Base-by-base conservation (phyloP, 2,329 filamentous ascomycete genomes). In the Penicillium verrucosum region DNA sequence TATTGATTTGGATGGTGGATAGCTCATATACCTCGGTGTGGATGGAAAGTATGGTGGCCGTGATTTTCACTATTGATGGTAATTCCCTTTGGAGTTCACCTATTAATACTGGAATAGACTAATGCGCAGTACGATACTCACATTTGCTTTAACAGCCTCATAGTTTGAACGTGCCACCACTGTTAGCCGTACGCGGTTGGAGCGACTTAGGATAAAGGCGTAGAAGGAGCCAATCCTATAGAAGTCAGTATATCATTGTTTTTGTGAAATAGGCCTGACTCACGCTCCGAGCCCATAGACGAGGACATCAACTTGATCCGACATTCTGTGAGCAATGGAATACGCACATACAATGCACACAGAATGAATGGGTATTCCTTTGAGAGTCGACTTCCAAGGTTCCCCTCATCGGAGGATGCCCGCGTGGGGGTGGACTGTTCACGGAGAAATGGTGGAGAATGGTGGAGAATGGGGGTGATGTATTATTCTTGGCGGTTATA, bases 191-290 rank as follows among this genome's bases (percentile, higher is more conserved):
- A 79, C 74, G 23, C 69, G 70, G 3, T 74, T 60, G 32, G 68
- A 71, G 2, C 78, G 75, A 51, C 73, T 76, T 0, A 84, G 64
- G 36, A 84, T 77, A 57, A 83, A 84, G 8, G 81, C 79, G 62
- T 85, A 85, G 60, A 85, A 84, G 2, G 81, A 82, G 29, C 82
- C 82, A 50, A 84, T 83, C 0, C 81, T 83, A 44, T 5, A 32
- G 1, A 46, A 27, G 32, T 62, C 38, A 60, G 44, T 27, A n/a
- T 34, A 18, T 3, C 9, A 27, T 43, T 6, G 2, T 12, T 18
- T 0, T 29, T 1, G 3, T 4, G 2, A n/a, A 16, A 41, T 7
- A 25, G n/a, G 9, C 4, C n/a, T 5, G 21, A 75, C 79, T 68
- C 66, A 83, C 80, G 81, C 81, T 62, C 81, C 80, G 0, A 84